Base-by-base conservation (phyloP, 2,329 filamentous ascomycete genomes). In the Colletotrichum sublineola region DNA sequence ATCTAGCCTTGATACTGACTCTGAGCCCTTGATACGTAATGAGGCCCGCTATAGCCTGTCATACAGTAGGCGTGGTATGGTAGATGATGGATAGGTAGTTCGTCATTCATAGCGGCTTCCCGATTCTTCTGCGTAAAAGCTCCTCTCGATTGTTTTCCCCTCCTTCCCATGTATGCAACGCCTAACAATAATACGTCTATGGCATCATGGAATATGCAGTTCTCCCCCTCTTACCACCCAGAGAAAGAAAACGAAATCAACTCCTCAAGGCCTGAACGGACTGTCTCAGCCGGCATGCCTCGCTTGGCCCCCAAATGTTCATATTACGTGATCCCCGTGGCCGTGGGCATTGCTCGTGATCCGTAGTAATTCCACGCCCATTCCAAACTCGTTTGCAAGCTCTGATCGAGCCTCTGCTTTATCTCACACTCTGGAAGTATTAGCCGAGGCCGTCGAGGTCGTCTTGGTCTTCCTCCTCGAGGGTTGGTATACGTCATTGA, bases 401-500 rank as follows among this genome's bases (percentile, higher is more conserved):
- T n/a, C 29, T n/a, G 24, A 53, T 42, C 11, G 4, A 15, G 33
- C n/a, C 31, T 52, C 36, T 40, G n/a, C 52, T 20, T 31, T 36
- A 52, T 20, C 24, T 67, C 40, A 74, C 20, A 40, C 60, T 38
- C 67, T 69, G 36, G 71, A 74, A 24, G 73, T 65, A 18, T 70
- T 71, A 14, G 62, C 73, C 1, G 67, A 73, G 29, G 71, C 67
- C n/a, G 52, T 68, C 29, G 64, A 71, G 14, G 74, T 70, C 7
- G 77, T 73, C 81, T 85, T 87, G 71, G 87, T 83, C 82, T 91
- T 91, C 80, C 91, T 89, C 77, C 91, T 87, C 56, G 91, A 89
- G 18, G 94, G 93, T 82, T 94, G 90, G 82, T 98, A 98, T 36
- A 97, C 93, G 80, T 98, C 96, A 82, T 99, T 99, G 83, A 98